phyloP scores from a whole-genome alignment of 257 asterid genomes.

The Lantana camara region DNA sequence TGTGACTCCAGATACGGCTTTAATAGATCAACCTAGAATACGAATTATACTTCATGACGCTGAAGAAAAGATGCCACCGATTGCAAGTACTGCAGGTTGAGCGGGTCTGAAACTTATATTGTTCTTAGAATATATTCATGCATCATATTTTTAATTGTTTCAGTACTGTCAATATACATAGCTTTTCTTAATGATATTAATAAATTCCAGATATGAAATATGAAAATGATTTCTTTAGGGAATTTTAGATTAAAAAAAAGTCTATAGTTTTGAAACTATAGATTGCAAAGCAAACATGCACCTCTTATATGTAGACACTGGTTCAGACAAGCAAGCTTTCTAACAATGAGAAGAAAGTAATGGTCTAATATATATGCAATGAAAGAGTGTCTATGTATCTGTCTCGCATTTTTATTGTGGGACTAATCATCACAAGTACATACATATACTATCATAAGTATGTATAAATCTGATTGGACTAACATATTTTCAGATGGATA shows the following conservation, averaged over 20 bases:
- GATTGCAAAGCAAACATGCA: background rate
- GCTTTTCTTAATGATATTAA: constrained; percentile 11
- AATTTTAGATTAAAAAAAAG: constrained; percentile 18
- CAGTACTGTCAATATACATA: background rate
- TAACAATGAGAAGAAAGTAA: background rate
- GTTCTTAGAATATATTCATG: background rate
- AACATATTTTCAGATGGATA: no score
- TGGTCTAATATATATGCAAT: no score
- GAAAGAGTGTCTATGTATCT: no score
- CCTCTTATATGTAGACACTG: constrained; percentile 8
- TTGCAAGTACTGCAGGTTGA: constrained; percentile 56
- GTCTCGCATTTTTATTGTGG: no score
- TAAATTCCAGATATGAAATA: constrained; percentile 9
- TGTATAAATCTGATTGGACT: no score
- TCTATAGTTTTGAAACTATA: constrained; percentile 15
- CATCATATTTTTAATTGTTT: constrained; percentile 1
- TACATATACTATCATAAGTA: no score
- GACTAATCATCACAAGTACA: no score
- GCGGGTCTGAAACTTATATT: constrained; percentile 29
- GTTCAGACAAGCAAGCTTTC: constrained; percentile 13
- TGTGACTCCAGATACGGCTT: constrained; percentile 42
- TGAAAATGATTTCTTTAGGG: constrained; percentile 5
- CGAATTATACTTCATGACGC: constrained; percentile 58
- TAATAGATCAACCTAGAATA: constrained; percentile 75
- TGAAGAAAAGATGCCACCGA: constrained; percentile 39